Base-by-base conservation (phyloP, 495 filamentous ascomycete genomes). In the Aspergillus homomorphus region DNA sequence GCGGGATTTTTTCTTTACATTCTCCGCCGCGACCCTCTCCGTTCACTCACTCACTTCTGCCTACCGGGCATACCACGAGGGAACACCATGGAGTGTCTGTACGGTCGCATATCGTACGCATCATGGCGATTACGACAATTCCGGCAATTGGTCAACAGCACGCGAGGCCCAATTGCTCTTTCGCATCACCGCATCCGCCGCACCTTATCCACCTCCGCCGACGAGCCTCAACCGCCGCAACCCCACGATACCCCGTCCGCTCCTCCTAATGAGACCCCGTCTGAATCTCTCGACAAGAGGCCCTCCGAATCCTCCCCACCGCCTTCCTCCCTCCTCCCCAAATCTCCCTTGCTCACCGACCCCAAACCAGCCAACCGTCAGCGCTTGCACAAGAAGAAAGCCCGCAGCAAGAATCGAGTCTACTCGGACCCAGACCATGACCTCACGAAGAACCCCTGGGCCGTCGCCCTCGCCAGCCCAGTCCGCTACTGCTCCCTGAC, bases 401-500 rank as follows among this genome's bases (percentile, higher is more conserved):
- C 33, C 7, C 33, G 33, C 33, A 38, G 33, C 56, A 44, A 14
- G 10, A n/a, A n/a, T n/a, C n/a, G n/a, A n/a, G n/a, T n/a, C n/a
- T 57, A n/a, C 19, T 66, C 53, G 71, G 61, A 80, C 78, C 83
- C 18, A 74, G 76, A 19, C 85, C 74, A 16, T 61, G 58, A 66
- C 3, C 63, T 80, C 6, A 15, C 30, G 16, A 60, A 67, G 5
- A 78, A 80, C 38, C 75, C 77, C n/a, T 80, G 76, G 76, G 77
- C 77, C 4, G 56, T 68, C 19, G 73, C 87, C 12, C 80, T 96
- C 7, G 88, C 87, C 16, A 84, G 82, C 0, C 84, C 86, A 0
- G 42, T 83, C 16, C 84, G 92, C 28, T 66, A 69, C 59, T 95
- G 90, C 68, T 33, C 69, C 2, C 42, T 84, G n/a, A 88, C 89